phyloP scores from a whole-genome alignment of 2,329 filamentous ascomycete genomes.

The Simplicillium sp. region DNA sequence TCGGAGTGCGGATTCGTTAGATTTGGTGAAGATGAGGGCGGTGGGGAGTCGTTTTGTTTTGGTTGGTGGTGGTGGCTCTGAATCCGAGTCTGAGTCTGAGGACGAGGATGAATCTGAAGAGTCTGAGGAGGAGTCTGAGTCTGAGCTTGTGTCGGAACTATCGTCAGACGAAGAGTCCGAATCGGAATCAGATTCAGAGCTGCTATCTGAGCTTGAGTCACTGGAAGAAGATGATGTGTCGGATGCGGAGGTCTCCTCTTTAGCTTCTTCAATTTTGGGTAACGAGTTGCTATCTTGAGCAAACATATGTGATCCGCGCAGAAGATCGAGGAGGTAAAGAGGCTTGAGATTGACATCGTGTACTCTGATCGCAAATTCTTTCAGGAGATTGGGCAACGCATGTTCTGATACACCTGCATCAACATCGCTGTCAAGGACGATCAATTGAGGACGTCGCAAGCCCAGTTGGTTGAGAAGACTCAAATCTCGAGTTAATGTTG shows the following conservation, averaged over 20 bases:
- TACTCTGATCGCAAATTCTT: constrained; percentile 59
- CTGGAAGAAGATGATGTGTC: constrained; percentile 16
- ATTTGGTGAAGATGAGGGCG: constrained; percentile 80
- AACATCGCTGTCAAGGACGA: constrained; percentile 57
- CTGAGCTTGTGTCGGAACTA: constrained; percentile 20
- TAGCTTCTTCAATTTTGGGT: neutral
- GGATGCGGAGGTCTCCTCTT: constrained; percentile 14
- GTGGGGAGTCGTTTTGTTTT: constrained; percentile 23
- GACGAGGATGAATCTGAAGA: constrained; percentile 2
- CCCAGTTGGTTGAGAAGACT: constrained; percentile 67
- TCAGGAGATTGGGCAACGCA: constrained; percentile 51
- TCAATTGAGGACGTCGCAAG: constrained; percentile 62
- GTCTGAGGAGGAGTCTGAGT: constrained; percentile 21
- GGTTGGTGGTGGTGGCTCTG: constrained; percentile 7
- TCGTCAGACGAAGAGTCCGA: constrained; percentile 13
- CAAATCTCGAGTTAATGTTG: constrained; percentile 83
- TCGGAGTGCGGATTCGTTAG: constrained; percentile 79
- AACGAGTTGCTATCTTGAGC: constrained; percentile 9
- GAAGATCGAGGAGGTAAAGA: constrained; percentile 70
- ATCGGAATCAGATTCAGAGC: constrained; percentile 22
- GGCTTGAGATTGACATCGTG: constrained; percentile 66
- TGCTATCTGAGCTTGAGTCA: constrained; percentile 9
- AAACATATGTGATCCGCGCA: constrained; percentile 46
- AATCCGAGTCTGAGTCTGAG: constrained; percentile 3
- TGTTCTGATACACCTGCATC: constrained; percentile 36